Base-by-base conservation (phyloP, 345 rosid species). In the Dipteronia sinensis region DNA sequence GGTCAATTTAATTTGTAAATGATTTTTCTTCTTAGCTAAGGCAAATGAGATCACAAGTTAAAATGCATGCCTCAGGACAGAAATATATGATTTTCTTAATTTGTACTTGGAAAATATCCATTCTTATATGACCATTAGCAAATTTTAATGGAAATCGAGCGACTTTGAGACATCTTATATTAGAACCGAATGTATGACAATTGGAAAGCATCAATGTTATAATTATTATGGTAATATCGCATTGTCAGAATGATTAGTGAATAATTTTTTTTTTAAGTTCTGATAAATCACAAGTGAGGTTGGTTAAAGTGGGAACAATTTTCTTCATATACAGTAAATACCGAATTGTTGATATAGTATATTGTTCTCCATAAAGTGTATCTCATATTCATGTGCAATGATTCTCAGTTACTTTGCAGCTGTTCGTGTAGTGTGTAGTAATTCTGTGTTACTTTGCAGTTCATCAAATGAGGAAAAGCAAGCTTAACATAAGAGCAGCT, bases 21-120 rank as follows among this genome's bases (percentile, higher is more conserved):
- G 9, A 22, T 58, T 58, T 69, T 49, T 44, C 58, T 64, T 63
- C 40, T 49, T 13, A 63, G 56, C 29, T 53, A 65, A 56, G 22
- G 42, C 66, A 19, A 6, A 53, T 59, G 55, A 73, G 40, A 46
- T 73, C 59, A 12, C 67, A 3, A 47, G 11, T 17, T 74, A 65
- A 74, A 82, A 77, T 77, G 69, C 66, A 56, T 53, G 42, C 46
- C 64, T 70, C 55, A 3, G 46, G 59, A 27, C 42, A 47, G 25
- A 29, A 8, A 10, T 71, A 29, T 71, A 17, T 29, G 25, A 56
- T 56, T n/a, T 56, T 20, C 23, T 56, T 56, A 4, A 49, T 49
- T 49, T 15, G 19, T 13, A 49, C 5, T 13, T 49, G 55, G 16
- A 49, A 49, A 49, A 49, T 13, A 15, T 49, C 13, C 55, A 49